Evolutionary conservation across 2,329 filamentous ascomycete genomes (phyloP).

Genomic region (Pseudocercospora fijiensis): DNA sequence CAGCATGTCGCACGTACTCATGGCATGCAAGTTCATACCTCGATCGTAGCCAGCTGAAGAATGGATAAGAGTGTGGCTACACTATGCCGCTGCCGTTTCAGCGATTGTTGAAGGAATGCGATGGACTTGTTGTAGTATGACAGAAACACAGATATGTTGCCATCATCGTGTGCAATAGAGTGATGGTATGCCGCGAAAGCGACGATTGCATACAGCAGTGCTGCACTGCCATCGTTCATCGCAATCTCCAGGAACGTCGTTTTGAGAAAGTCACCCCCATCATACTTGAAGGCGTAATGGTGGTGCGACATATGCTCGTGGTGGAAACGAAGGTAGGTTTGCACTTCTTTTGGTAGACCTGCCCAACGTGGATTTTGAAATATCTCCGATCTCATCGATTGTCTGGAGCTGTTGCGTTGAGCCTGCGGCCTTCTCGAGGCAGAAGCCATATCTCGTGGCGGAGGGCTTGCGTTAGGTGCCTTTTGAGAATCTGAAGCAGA

Average conservation of each 20-base stretch:
- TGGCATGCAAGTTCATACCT: slow-evolving; percentile 58
- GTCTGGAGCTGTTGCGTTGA: slow-evolving; percentile 25
- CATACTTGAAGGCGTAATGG: slow-evolving; percentile 76
- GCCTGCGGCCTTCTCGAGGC: slow-evolving; percentile 21
- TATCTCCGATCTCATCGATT: slow-evolving; percentile 27
- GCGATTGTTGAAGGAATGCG: slow-evolving; percentile 66
- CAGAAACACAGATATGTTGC: slow-evolving; percentile 77
- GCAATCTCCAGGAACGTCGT: slow-evolving; percentile 70
- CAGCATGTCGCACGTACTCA: background rate
- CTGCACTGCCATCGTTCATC: slow-evolving; percentile 63
- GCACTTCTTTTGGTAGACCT: slow-evolving; percentile 59
- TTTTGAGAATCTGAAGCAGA: slow-evolving; percentile 36
- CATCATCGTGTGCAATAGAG: slow-evolving; percentile 67
- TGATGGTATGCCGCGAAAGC: slow-evolving; percentile 88
- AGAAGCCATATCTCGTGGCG: slow-evolving; percentile 48
- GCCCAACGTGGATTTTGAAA: slow-evolving; percentile 33
- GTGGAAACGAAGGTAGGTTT: slow-evolving; percentile 77
- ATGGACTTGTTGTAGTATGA: slow-evolving; percentile 90
- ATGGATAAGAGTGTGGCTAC: slow-evolving; percentile 81
- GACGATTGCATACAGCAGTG: slow-evolving; percentile 80
- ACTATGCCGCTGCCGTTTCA: slow-evolving; percentile 69
- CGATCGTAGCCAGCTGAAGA: slow-evolving; percentile 86
- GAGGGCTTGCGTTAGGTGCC: slow-evolving; percentile 44
- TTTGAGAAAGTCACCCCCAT: slow-evolving; percentile 71
- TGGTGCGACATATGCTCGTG: slow-evolving; percentile 73